These are phyloP conservation scores for Amphichorda felina DNA, from an alignment of 2,329 filamentous ascomycete genomes.

Conservation along the genomic window DNA sequence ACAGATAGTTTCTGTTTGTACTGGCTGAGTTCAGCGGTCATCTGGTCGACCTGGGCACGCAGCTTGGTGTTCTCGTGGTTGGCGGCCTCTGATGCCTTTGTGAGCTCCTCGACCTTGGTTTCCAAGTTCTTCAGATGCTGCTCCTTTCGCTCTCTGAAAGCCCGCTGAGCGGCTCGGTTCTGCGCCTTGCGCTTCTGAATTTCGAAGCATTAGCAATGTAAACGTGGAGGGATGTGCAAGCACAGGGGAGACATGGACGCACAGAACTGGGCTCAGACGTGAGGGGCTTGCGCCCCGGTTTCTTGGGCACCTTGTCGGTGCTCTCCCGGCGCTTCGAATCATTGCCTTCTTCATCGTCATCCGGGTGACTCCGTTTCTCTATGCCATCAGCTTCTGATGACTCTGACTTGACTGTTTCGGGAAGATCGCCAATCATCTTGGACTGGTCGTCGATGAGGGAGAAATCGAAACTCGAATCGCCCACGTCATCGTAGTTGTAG, in stretches of 20 bases:
- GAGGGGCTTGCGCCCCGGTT: slow-evolving; percentile 89
- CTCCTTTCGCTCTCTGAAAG: slow-evolving; percentile 91
- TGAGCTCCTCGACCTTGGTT: slow-evolving; percentile 61
- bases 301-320: slow-evolving; percentile 81
- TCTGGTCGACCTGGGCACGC: slow-evolving; percentile 75
- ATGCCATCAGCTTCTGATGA: slow-evolving; percentile 41
- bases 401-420: slow-evolving; percentile 44
- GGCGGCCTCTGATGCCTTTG: slow-evolving; percentile 72
- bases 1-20: slow-evolving; percentile 79
- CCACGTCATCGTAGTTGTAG: slow-evolving; percentile 67
- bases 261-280: slow-evolving; percentile 94
- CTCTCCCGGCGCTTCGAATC: slow-evolving; percentile 64
- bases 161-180: slow-evolving; percentile 83
- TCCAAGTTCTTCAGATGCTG: slow-evolving; percentile 81
- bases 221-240: neutral
- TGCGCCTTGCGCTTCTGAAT: slow-evolving; percentile 89
- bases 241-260: slow-evolving; percentile 30
- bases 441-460: slow-evolving; percentile 33
- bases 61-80: slow-evolving; percentile 79
- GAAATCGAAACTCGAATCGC: slow-evolving; percentile 69
- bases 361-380: slow-evolving; percentile 63
- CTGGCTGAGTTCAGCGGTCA: slow-evolving; percentile 75
- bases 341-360: slow-evolving; percentile 49
- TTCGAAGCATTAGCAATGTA: neutral
- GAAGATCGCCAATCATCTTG: slow-evolving; percentile 67